A percentile compares a stretch with the other conserved stretches of the same genome.
phyloP scores from a whole-genome alignment of 768 basidiomycete genomes.

The Suillus occidentalis region DNA sequence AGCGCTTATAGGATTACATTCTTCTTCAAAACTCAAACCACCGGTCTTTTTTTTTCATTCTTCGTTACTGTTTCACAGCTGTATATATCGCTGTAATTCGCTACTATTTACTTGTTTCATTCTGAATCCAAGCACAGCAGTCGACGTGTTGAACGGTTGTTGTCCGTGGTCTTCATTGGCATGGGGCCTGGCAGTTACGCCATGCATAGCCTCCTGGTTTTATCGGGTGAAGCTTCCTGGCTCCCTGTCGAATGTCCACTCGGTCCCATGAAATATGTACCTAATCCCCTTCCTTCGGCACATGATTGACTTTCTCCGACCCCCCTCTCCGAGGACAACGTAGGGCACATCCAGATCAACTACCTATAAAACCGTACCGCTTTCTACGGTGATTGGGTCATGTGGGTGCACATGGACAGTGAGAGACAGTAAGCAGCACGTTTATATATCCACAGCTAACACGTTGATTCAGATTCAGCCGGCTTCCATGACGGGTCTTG shows the following conservation, averaged over 20 bases:
- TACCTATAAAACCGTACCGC: constrained; percentile 4
- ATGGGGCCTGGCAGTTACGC: constrained; percentile 1
- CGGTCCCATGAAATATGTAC: neutral
- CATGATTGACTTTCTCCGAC: neutral
- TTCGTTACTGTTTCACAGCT: neutral
- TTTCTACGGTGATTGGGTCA: neutral
- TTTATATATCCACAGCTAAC: constrained; percentile 14
- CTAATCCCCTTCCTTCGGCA: neutral
- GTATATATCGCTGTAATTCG: neutral
- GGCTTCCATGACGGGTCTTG: constrained; percentile 19
- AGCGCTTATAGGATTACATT: constrained; percentile 29
- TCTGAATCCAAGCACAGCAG: neutral
- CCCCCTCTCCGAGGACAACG: neutral
- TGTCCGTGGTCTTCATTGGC: neutral
- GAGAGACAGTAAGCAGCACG: constrained; percentile 8
- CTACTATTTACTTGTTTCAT: neutral
- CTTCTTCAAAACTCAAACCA: neutral
- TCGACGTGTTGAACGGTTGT: neutral
- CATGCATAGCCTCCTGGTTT: constrained; percentile 7
- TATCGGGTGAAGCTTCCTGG: constrained; percentile 6
- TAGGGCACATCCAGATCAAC: neutral
- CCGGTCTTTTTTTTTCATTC: constrained; percentile 2
- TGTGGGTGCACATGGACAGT: neutral
- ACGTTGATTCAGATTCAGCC: constrained; percentile 21
- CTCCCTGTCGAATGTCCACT: neutral